Conservation (phyloP, 169 alveolate species). For the Sarcocystis neurona region DNA sequence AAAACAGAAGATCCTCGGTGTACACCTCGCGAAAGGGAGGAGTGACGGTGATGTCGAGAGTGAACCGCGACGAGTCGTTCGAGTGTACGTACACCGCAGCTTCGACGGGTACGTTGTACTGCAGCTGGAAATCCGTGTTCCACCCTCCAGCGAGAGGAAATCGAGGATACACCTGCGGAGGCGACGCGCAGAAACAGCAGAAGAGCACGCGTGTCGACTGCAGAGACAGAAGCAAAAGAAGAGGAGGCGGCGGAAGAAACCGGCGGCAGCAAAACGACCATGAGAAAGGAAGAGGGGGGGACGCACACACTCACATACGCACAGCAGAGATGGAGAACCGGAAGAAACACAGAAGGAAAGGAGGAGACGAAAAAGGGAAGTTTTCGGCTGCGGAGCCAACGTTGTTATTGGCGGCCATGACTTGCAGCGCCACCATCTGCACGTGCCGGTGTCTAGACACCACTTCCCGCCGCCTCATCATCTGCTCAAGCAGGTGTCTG, state of each 20-base stretch:
- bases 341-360: neutral
- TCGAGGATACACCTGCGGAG: slow-evolving; percentile 61
- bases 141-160: slow-evolving; percentile 65
- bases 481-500: neutral
- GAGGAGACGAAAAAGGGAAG: neutral
- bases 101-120: slow-evolving; percentile 47
- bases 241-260: no score
- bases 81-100: neutral
- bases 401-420: no score
- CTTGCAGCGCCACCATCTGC: no score
- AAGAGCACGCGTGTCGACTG: neutral
- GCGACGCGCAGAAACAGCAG: no score
- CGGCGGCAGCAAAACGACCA: no score
- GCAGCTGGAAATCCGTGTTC: slow-evolving; percentile 53
- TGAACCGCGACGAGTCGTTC: neutral
- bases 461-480: neutral
- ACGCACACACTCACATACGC: no score
- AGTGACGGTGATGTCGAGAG: slow-evolving; percentile 42
- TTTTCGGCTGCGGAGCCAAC: no score
- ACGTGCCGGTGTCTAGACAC: no score
- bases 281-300: no score
- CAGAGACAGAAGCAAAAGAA: no score
- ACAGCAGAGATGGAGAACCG: no score
- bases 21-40: slow-evolving; percentile 51
- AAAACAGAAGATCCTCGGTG: slow-evolving; percentile 50